Evolutionary conservation across 192 early-diverging fungal species (phyloP), one percentile per base, ranked within the genome.

Genomic region (Coemansia sp.): DNA sequence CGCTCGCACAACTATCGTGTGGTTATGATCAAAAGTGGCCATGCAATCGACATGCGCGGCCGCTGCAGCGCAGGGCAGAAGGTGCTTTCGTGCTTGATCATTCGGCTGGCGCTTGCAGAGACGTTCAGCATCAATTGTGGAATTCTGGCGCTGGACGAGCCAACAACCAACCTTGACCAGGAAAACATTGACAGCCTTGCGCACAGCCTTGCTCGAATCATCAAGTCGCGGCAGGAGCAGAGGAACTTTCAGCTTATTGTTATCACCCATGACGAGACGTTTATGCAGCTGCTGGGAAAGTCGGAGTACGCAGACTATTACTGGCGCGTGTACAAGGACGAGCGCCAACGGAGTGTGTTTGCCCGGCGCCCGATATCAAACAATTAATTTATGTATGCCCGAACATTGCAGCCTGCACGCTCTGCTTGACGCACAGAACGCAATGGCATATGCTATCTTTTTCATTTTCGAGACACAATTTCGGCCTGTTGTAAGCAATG

Each of bases 201-300:
- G 0, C 76, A 82, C 30, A 91, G 89, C 26, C 74, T 99, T 57
- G 83, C 86, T 20, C 75, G 84, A 34, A 93, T 99, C 55, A 94
- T 99, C 65, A 86, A 91, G 64, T 69, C 75, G 16, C 88, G 94
- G 12, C 79, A 88, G 39, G 74, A 78, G 23, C 94, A 97, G 75
- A 70, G 81, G 62, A 98, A 97, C 77, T 99, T 99, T 69, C 97
- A 99, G 81, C 81, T 99, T 30, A 89, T 99, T 45, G 84, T 99
- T 33, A 98, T 99, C 67, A 98, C 97, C 15, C 97, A 99, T 67
- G 96, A 99, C 76, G 96, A 98, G 70, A 88, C 91, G 28, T 99
- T 99, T 80, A 86, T 97, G 72, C 88, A 90, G 48, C 74, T 87
- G 64, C 63, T 99, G 25, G 94, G 92, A 28, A 74, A 85, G 59